Percentiles rank a stretch among this genome's conserved stretches.
phyloP scores from a whole-genome alignment of 1,284 basidiomycete species.

The Boletus smithii region DNA sequence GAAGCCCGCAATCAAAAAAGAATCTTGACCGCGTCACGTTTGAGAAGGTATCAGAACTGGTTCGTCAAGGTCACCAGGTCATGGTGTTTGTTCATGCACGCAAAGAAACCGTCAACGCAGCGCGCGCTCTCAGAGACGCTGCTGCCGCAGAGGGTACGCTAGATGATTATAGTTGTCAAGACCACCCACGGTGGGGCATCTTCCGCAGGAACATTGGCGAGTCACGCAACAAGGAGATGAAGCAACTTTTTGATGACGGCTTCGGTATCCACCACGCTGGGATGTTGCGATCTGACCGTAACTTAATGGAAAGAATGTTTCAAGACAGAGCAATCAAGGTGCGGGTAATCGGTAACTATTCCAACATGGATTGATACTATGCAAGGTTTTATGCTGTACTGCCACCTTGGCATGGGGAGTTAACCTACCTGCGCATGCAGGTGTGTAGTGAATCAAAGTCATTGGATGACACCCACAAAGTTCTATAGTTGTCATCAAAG shows the following conservation, averaged over 20 bases:
- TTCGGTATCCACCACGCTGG: constrained; percentile 99
- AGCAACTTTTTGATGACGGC: constrained; percentile 86
- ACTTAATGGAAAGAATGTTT: constrained; percentile 95
- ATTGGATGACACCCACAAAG: constrained; percentile 12
- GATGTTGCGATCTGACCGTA: constrained; percentile 93
- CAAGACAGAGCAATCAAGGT: constrained; percentile 91
- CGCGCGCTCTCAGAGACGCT: constrained; percentile 81
- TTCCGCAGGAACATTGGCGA: constrained; percentile 79
- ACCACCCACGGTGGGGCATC: constrained; percentile 71
- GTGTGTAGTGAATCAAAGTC: constrained; percentile 39
- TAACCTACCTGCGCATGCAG: constrained; percentile 97
- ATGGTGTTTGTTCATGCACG: constrained; percentile 99
- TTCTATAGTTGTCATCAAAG: constrained; percentile 87
- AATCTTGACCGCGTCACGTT: constrained; percentile 91
- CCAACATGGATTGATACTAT: constrained; percentile 8
- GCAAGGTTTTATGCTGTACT: constrained; percentile 95
- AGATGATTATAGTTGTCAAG: constrained; percentile 78
- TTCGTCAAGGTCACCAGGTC: constrained; percentile 90
- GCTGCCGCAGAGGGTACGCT: constrained; percentile 70
- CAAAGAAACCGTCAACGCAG: constrained; percentile 97
- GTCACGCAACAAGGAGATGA: constrained; percentile 96
- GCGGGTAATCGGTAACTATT: background rate
- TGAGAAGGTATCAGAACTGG: constrained; percentile 84
- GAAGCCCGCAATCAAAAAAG: constrained; percentile 70
- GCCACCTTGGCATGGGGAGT: constrained; percentile 99